These are phyloP conservation scores for Epicoccum nigrum DNA, from an alignment of 2,329 filamentous ascomycete species.

Conservation along the genomic window DNA sequence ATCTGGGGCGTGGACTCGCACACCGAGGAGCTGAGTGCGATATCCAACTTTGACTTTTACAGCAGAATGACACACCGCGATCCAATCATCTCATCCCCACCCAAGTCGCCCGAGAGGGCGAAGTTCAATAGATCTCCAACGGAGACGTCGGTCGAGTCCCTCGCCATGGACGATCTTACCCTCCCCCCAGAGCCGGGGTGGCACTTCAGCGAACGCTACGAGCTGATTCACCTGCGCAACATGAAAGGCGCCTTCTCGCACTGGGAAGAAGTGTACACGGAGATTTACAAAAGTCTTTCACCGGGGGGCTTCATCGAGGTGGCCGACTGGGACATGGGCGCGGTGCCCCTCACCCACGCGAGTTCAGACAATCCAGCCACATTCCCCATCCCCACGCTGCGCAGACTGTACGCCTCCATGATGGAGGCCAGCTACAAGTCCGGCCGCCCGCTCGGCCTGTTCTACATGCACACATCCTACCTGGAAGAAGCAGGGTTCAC, in stretches of 20 bases:
- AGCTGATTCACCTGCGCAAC: constrained; percentile 57
- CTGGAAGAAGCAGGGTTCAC: constrained; percentile 54
- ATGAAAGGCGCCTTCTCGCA: constrained; percentile 56
- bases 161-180: constrained; percentile 30
- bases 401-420: constrained; percentile 35
- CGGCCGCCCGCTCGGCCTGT: constrained; percentile 50
- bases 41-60: constrained; percentile 33
- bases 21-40: constrained; percentile 32
- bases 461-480: constrained; percentile 50
- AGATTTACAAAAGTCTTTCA: constrained; percentile 53
- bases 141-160: constrained; percentile 26
- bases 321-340: constrained; percentile 48
- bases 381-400: constrained; percentile 34
- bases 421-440: constrained; percentile 49
- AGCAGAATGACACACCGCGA: constrained; percentile 29
- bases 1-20: constrained; percentile 40
- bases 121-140: constrained; percentile 7
- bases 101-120: constrained; percentile 7
- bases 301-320: constrained; percentile 57
- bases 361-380: constrained; percentile 2
- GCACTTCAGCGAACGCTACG: constrained; percentile 57
- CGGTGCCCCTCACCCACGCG: constrained; percentile 20
- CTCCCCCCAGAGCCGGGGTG: constrained; percentile 44
- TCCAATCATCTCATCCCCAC: constrained; percentile 25
- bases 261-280: constrained; percentile 54